These are phyloP conservation scores for Sphaerulina vaccinii DNA, from an alignment of 2,329 filamentous ascomycete species.

Conservation along the genomic window DNA sequence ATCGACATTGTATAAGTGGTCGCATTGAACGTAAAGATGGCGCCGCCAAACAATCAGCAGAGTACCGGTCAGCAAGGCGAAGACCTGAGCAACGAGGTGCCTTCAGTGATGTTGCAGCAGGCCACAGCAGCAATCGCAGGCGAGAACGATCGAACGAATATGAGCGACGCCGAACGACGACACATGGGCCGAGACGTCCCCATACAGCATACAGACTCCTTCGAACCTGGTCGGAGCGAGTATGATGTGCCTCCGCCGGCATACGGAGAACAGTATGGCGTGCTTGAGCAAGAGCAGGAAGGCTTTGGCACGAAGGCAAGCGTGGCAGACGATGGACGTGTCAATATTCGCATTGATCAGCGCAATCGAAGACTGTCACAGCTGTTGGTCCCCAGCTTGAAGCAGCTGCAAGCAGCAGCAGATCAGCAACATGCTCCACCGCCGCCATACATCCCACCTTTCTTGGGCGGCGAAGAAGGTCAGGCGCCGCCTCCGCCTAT, in stretches of 20 bases:
- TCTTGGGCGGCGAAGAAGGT: constrained; percentile 63
- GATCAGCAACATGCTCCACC: constrained; percentile 53
- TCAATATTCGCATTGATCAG: constrained; percentile 78
- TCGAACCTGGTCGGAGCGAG: constrained; percentile 16
- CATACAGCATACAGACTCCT: constrained; percentile 14
- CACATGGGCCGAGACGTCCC: constrained; percentile 32
- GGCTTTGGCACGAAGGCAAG: constrained; percentile 42
- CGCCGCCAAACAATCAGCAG: constrained; percentile 13
- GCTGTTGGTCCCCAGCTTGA: constrained; percentile 64
- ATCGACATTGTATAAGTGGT: neutral
- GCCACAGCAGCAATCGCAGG: constrained; percentile 30
- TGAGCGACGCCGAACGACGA: constrained; percentile 21
- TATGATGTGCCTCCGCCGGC: constrained; percentile 39
- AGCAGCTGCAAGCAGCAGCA: constrained; percentile 52
- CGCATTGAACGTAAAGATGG: constrained; percentile 7
- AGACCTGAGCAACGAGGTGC: constrained; percentile 15
- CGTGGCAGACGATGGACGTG: constrained; percentile 64
- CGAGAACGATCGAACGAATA: constrained; percentile 19
- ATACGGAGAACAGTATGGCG: constrained; percentile 41
- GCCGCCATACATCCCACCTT: constrained; percentile 71
- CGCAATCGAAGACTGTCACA: constrained; percentile 64
- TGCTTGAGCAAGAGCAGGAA: constrained; percentile 40
- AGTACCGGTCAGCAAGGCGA: neutral
- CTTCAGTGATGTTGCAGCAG: constrained; percentile 32
- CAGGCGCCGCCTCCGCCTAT: constrained; percentile 52